These are phyloP conservation scores for Cicer cuneatum DNA, from an alignment of 306 rosid genomes.

Conservation along the genomic window DNA sequence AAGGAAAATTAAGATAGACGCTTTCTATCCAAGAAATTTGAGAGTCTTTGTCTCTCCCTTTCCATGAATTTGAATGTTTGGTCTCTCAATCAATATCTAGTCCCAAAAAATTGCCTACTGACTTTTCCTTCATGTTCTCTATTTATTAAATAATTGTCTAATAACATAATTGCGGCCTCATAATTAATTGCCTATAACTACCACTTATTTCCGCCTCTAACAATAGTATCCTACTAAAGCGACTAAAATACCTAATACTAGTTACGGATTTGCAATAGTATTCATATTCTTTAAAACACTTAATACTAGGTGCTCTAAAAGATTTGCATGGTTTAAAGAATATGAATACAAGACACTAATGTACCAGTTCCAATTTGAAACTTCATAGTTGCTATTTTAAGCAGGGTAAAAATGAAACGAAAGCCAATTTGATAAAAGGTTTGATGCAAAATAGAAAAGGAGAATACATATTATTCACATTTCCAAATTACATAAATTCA, in stretches of 20 bases:
- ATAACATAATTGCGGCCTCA: no score
- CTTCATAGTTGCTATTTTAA: constrained; percentile 2
- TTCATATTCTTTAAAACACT: no score
- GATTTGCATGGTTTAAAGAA: constrained; percentile 16
- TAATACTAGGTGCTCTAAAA: constrained; percentile 17
- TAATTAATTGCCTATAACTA: no score
- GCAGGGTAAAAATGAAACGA: neutral
- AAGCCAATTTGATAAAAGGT: constrained; percentile 1
- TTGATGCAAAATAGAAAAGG: constrained; percentile 2
- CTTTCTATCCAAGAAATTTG: no score
- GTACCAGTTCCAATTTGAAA: constrained; percentile 10
- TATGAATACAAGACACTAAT: neutral
- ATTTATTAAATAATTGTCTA: no score
- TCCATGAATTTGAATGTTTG: no score
- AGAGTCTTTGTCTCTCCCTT: no score
- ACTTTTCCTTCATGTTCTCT: no score
- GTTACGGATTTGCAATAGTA: neutral
- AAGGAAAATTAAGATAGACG: no score
- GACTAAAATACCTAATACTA: constrained; percentile 20
- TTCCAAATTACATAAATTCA: constrained; percentile 15
- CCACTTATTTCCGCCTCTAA: no score
- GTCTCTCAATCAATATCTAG: no score
- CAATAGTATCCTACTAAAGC: neutral
- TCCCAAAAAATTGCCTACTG: no score
- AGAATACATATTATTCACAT: constrained; percentile 13